Evolutionary conservation across 1,139 yeast species (phyloP).

Genomic region (Yamadazyma aaseri): DNA sequence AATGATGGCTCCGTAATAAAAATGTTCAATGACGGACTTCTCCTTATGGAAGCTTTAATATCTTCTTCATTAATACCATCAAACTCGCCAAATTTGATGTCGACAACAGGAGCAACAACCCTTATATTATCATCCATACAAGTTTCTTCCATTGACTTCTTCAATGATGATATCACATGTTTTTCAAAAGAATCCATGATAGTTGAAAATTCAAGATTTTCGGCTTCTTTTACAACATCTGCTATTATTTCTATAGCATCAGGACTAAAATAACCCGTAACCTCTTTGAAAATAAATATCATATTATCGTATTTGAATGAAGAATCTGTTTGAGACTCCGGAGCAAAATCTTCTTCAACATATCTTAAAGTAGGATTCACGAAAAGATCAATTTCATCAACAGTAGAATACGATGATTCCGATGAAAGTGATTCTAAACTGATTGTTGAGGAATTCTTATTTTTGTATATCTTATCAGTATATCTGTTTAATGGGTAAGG

Average conservation of each 20-base stretch:
- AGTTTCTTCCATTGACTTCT: conserved; percentile 31
- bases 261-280: conserved; percentile 40
- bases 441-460: conserved; percentile 2
- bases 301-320: conserved; percentile 53
- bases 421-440: conserved; percentile 4
- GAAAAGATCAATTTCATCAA: conserved; percentile 7
- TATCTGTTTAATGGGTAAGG: conserved; percentile 54
- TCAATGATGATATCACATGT: conserved; percentile 50
- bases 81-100: conserved; percentile 45
- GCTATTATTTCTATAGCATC: conserved; percentile 29
- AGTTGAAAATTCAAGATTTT: conserved; percentile 41
- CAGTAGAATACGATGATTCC: conserved; percentile 2
- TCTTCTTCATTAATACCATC: conserved; percentile 16
- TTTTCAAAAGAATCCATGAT: conserved; percentile 66
- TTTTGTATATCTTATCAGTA: conserved; percentile 6
- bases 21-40: conserved; percentile 25
- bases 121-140: conserved; percentile 46
- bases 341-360: conserved; percentile 43
- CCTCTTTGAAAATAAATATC: conserved; percentile 50
- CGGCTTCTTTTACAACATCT: conserved; percentile 28
- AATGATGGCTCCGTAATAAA: conserved; percentile 38
- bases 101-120: conserved; percentile 49
- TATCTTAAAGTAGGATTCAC: conserved; percentile 37
- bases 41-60: conserved; percentile 17
- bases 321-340: conserved; percentile 41